Evolutionary conservation across 2,329 filamentous ascomycete species (phyloP).

Genomic region (Ciborinia camelliae): DNA sequence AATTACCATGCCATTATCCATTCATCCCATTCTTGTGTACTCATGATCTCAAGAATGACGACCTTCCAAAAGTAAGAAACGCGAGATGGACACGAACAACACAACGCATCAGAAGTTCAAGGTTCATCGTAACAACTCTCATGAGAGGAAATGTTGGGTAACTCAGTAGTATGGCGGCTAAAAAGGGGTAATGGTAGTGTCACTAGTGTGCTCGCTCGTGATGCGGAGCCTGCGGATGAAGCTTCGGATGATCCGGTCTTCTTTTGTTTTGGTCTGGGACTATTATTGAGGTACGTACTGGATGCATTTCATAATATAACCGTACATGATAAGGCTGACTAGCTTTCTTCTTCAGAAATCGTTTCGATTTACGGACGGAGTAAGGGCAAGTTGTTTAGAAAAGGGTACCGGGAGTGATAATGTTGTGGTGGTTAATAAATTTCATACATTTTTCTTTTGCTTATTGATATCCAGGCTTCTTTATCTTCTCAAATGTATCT

Average conservation of each 20-base stretch:
- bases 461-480: too few relatives aligned
- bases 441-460: too few relatives aligned
- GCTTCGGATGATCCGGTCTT: background rate
- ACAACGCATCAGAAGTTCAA: constrained; percentile 2
- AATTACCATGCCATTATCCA: background rate
- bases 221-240: background rate
- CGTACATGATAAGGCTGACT: constrained; percentile 15
- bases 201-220: background rate
- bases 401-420: background rate
- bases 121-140: background rate
- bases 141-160: background rate
- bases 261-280: background rate
- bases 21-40: background rate
- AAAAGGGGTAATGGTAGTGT: background rate
- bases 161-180: background rate
- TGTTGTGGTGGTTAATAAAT: background rate
- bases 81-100: constrained; percentile 4
- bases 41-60: background rate
- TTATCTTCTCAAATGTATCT: background rate
- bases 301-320: background rate
- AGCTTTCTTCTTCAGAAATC: background rate
- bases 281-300: background rate
- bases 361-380: background rate
- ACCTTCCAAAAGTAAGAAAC: background rate
- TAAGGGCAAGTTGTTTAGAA: background rate